Base-by-base conservation (phyloP, 1,284 basidiomycete species). In the Marasmius oreades region DNA sequence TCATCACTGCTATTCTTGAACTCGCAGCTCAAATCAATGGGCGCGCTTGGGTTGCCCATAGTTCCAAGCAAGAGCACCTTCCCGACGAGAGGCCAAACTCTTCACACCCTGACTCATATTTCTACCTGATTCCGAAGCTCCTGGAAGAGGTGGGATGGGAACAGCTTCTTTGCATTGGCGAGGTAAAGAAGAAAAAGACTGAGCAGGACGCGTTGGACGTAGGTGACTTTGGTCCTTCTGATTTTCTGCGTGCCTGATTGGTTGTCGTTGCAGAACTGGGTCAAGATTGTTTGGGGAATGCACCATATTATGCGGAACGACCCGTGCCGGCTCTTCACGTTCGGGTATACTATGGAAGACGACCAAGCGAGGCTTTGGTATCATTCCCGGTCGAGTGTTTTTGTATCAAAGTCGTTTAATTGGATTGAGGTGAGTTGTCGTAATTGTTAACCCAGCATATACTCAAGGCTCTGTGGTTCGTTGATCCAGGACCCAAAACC, bases 281-380 rank as follows among this genome's bases (percentile, higher is more conserved):
- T 20, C 12, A 59, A 61, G n/a, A 18, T 56, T 23, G 14, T 61
- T 5, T 55, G 43, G 26, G 57, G 53, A 44, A 51, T 62, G 53
- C 51, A 57, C 20, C 57, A 61, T 43, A 51, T 51, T 18, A 56
- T 62, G 52, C 42, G 47, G 10, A 39, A 53, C 5, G 61, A 63
- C 52, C 55, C 62, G 20, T 58, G 58, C 52, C 51, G 60, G 3
- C 55, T 60, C 2, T 59, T 60, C 45, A 51, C 53, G 2, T 51
- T 58, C 26, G 62, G 58, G 1, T 36, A 56, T 16, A 58, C 60
- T 12, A 54, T 61, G 12, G 55, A 59, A 26, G 53, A 61, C 43
- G 52, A 56, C 23, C 16, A 22, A 10, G 50, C 58, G 26, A 34
- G 62, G 16, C 36, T 61, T 23, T 63, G 60, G 60, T 53, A 51